These are phyloP conservation scores for Tetrahymena borealis DNA, from an alignment of 73 alveolate genomes.

Conservation along the genomic window DNA sequence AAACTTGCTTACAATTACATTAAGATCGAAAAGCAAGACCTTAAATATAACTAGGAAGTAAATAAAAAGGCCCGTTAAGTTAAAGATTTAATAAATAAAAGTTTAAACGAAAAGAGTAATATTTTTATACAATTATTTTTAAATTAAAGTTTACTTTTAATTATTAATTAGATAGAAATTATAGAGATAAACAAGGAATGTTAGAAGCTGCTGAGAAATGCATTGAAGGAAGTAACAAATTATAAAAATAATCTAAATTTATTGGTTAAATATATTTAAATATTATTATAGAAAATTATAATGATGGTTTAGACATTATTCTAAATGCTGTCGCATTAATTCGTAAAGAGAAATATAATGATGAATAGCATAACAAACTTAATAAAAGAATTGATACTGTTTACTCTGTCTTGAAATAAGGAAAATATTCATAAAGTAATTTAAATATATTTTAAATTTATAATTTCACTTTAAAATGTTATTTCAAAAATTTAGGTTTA, in stretches of 20 bases:
- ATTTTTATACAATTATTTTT: background rate
- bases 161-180: background rate
- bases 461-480: background rate
- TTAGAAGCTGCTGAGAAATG: background rate
- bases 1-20: background rate
- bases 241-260: background rate
- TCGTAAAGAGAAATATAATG: background rate
- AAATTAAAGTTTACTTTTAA: background rate
- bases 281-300: background rate
- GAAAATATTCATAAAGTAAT: background rate
- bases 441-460: background rate
- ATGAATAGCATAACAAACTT: background rate
- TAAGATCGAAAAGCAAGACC: background rate
- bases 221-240: background rate
- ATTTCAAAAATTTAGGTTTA: background rate
- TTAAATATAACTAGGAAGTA: background rate
- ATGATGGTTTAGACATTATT: background rate
- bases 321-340: background rate
- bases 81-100: background rate
- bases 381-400: background rate
- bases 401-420: background rate
- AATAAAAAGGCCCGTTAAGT: background rate
- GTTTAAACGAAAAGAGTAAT: background rate
- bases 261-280: background rate
- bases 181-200: background rate